Conservation (phyloP, 768 basidiomycete species). For the Russula emetica region DNA sequence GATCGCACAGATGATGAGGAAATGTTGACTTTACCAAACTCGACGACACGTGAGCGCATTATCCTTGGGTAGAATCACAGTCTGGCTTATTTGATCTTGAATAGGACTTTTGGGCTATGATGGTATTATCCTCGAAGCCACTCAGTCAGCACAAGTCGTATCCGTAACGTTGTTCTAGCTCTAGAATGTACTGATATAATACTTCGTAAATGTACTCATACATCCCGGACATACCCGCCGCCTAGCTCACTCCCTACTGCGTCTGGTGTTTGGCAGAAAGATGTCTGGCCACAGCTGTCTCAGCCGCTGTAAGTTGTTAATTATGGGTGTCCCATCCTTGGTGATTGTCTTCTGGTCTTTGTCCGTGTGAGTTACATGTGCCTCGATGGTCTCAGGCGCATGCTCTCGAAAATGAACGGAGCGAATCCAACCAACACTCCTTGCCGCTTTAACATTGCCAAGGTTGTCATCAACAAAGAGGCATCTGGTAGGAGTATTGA, state of each 20-base stretch:
- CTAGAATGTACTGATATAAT: constrained; percentile 8
- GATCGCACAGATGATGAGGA: constrained; percentile 78
- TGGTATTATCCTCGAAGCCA: constrained; percentile 75
- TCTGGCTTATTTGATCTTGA: constrained; percentile 9
- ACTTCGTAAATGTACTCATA: constrained; percentile 10
- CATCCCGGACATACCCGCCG: not conserved
- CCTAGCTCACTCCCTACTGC: not conserved
- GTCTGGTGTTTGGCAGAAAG: constrained; percentile 42
- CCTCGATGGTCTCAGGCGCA: constrained; percentile 60
- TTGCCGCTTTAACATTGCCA: constrained; percentile 64
- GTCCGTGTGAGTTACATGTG: constrained; percentile 46
- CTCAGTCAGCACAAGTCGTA: constrained; percentile 72
- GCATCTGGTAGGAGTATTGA: constrained; percentile 64
- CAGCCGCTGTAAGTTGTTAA: constrained; percentile 61
- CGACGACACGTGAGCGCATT: constrained; percentile 57
- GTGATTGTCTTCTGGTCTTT: constrained; percentile 38
- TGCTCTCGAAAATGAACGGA: constrained; percentile 74
- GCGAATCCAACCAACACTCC: constrained; percentile 61
- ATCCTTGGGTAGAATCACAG: not conserved
- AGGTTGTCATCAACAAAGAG: constrained; percentile 79
- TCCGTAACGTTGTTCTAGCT: constrained; percentile 61
- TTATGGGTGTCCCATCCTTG: constrained; percentile 46
- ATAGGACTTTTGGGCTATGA: constrained; percentile 69
- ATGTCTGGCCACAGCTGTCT: constrained; percentile 71
- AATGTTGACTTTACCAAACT: constrained; percentile 58